Conservation (phyloP, 306 rosid genomes). For the Astragalus glycyphyllos region DNA sequence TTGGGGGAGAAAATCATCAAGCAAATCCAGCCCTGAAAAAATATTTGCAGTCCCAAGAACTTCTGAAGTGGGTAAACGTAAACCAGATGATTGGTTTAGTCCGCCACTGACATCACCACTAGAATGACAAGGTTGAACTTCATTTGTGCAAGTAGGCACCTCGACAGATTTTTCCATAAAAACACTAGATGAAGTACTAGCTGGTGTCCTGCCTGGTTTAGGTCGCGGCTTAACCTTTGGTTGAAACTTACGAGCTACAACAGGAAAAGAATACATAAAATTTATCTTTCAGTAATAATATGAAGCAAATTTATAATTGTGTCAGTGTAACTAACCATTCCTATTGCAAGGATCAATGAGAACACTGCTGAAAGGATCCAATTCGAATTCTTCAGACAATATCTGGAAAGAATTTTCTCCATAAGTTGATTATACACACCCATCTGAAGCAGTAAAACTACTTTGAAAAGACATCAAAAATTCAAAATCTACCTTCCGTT, state of each 20-base stretch:
- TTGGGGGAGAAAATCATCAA: slow-evolving; percentile 60
- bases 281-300: slow-evolving; percentile 31
- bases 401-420: slow-evolving; percentile 46
- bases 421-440: slow-evolving; percentile 31
- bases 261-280: slow-evolving; percentile 16
- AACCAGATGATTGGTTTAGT: slow-evolving; percentile 33
- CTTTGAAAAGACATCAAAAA: neutral
- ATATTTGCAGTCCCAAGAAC: slow-evolving; percentile 50
- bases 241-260: slow-evolving; percentile 60
- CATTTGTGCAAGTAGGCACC: slow-evolving; percentile 42
- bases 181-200: slow-evolving; percentile 37
- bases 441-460: slow-evolving; percentile 22
- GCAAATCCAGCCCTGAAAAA: slow-evolving; percentile 62
- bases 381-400: slow-evolving; percentile 45
- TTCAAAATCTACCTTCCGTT: slow-evolving; percentile 44
- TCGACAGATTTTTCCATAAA: slow-evolving; percentile 27
- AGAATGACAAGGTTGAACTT: slow-evolving; percentile 43
- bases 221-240: slow-evolving; percentile 68
- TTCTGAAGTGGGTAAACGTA: slow-evolving; percentile 41
- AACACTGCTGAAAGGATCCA: slow-evolving; percentile 55
- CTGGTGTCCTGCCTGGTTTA: slow-evolving; percentile 41
- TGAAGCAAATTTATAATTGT: slow-evolving; percentile 11
- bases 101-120: slow-evolving; percentile 34
- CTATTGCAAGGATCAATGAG: slow-evolving; percentile 50
- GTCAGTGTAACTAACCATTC: slow-evolving; percentile 51